These are phyloP conservation scores for Chrysanthemum lavandulifolium DNA, from an alignment of 129 eudicot genomes.

Conservation along the genomic window DNA sequence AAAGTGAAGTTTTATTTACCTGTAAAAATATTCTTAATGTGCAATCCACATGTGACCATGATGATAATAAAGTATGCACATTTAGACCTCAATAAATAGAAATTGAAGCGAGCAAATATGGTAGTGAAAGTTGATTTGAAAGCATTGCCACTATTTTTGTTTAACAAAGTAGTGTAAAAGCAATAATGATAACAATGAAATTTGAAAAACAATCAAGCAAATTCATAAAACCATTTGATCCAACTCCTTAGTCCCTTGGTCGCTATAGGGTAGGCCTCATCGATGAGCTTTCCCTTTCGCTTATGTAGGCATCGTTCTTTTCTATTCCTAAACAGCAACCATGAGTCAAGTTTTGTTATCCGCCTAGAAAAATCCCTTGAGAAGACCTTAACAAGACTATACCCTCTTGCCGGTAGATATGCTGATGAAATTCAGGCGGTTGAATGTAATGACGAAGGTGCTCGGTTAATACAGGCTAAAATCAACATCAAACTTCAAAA, in stretches of 20 bases:
- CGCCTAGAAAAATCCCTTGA: conserved; percentile 1
- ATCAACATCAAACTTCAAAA: conserved; percentile 1
- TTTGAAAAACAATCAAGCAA: conserved; percentile 27
- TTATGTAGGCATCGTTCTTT: conserved; percentile 21
- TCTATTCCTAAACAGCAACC: conserved; percentile 3
- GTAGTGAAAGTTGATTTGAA: neutral
- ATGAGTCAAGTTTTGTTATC: neutral
- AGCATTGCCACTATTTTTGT: neutral
- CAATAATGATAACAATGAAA: neutral
- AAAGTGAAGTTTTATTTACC: too few relatives aligned
- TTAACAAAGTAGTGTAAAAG: neutral
- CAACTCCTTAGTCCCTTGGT: conserved; percentile 27
- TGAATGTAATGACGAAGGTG: conserved; percentile 37
- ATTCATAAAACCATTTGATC: conserved; percentile 16
- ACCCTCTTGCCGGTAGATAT: conserved; percentile 39
- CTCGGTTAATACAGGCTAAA: conserved; percentile 19
- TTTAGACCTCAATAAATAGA: too few relatives aligned
- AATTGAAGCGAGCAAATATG: too few relatives aligned
- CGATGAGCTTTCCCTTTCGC: neutral
- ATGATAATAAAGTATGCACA: too few relatives aligned
- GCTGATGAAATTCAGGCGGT: neutral
- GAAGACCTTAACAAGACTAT: conserved; percentile 15
- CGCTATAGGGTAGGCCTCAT: conserved; percentile 21
- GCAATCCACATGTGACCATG: too few relatives aligned
- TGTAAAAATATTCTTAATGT: too few relatives aligned